Base-by-base conservation (phyloP, 352 stramenopile species). In the Globisporangium cederbergense region DNA sequence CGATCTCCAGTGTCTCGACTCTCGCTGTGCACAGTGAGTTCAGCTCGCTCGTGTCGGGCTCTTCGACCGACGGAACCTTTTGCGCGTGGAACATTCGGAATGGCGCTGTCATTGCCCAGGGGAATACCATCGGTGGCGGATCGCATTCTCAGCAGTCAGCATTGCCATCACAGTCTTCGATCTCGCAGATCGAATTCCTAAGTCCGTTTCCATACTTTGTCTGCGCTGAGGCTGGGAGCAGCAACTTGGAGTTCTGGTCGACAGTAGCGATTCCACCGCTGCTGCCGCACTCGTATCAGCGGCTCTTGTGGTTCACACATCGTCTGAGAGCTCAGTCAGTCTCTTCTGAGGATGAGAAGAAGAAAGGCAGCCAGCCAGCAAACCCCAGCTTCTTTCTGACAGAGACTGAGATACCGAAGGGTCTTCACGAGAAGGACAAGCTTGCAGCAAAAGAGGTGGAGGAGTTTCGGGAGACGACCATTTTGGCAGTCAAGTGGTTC, bases 51-150 rank as follows among this genome's bases (percentile, higher is more conserved):
- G 45, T 82, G 20, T 74, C 77, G 7, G 62, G 68, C 2, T 86
- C 75, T 1, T 64, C 66, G 4, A 61, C 49, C 22, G 65, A 81
- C 34, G 65, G 58, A 0, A 73, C 58, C 0, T 83, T 86, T 47
- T 86, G 77, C 30, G 62, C 79, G 6, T 88, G 79, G 79, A 83
- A 81, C 56, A 28, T 83, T 10, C 71, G 73, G 40, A 80, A 79
- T 54, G 71, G 61, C 0, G 57, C 67, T 3, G 66, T 85, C 2
- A 32, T 76, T 18, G 72, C 60, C 25, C 67, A 77, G 54, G 73
- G 49, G 40, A 71, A n/a, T 8, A n/a, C 14, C n/a, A 14, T 5
- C 14, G 40, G 42, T 0, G 52, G 11, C 34, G 22, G 36, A 0
- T 47, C 14, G 2, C 36, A 16, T 11, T 16, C 13, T 20, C 40